Evolutionary conservation across 139 green algal species (phyloP).

Genomic region (Chlorella vulgaris): DNA sequence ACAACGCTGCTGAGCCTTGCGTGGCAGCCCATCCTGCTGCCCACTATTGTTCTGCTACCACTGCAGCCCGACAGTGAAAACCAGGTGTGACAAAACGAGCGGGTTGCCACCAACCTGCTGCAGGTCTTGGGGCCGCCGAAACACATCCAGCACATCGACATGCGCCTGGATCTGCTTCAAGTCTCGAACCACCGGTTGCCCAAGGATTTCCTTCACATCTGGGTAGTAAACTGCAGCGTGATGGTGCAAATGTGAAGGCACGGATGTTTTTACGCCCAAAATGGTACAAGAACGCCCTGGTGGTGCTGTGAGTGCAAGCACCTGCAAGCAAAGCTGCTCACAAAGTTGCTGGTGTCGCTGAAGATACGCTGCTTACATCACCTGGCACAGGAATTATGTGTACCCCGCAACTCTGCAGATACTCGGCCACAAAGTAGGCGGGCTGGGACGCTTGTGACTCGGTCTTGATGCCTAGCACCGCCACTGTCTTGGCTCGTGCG

Average conservation of each 20-base stretch:
- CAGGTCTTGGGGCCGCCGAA: conserved; percentile 34
- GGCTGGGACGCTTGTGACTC: conserved; percentile 50
- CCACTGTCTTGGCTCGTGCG: conserved; percentile 49
- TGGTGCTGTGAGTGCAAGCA: no score
- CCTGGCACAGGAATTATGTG: conserved; percentile 64
- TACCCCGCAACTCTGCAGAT: conserved; percentile 51
- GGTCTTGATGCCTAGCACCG: conserved; percentile 66
- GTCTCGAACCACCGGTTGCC: conserved; percentile 53
- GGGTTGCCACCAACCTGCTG: not conserved
- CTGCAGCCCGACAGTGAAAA: not conserved
- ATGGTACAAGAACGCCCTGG: no score
- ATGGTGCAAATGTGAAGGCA: not conserved
- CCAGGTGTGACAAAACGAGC: not conserved
- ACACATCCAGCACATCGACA: conserved; percentile 59
- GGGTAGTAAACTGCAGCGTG: conserved; percentile 53
- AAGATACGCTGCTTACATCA: no score
- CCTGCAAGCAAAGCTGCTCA: no score
- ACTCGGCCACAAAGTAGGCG: conserved; percentile 60
- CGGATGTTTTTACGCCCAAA: no score
- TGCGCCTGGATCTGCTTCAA: conserved; percentile 43
- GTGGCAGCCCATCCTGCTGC: no score
- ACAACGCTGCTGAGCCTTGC: no score
- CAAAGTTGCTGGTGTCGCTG: no score
- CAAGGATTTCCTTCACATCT: conserved; percentile 59
- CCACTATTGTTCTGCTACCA: not conserved